Conservation (phyloP, 192 early-diverging fungal species). For the Coemansia sp. region DNA sequence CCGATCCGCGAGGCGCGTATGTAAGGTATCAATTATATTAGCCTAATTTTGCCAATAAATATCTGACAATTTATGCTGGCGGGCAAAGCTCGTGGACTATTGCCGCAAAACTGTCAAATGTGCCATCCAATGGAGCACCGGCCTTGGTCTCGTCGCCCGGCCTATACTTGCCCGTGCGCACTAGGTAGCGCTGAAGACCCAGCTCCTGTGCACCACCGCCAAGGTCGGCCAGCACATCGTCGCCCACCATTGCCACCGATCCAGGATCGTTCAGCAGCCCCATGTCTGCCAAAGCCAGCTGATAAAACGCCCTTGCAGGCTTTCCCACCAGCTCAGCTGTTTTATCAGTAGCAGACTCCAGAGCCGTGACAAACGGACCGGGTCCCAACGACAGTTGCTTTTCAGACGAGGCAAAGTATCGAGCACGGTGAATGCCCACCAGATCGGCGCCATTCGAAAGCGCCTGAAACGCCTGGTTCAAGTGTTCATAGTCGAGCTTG, state of each 20-base stretch:
- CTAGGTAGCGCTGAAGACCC: conserved; percentile 65
- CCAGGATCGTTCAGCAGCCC: conserved; percentile 45
- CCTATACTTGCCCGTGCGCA: conserved; percentile 84
- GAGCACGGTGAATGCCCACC: conserved; percentile 81
- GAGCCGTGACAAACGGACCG: conserved; percentile 82
- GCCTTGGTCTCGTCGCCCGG: conserved; percentile 66
- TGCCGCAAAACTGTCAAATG: conserved; percentile 66
- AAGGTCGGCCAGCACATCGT: conserved; percentile 81
- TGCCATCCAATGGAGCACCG: conserved; percentile 47
- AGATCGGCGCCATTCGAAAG: conserved; percentile 62
- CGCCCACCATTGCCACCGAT: conserved; percentile 81
- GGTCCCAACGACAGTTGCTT: conserved; percentile 72
- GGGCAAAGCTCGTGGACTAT: conserved; percentile 60
- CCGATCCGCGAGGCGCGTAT: conserved; percentile 17
- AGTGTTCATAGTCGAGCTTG: conserved; percentile 47
- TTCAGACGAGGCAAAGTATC: conserved; percentile 68
- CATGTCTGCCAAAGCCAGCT: conserved; percentile 74
- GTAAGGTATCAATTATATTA: conserved; percentile 2
- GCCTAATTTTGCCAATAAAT: conserved; percentile 19
- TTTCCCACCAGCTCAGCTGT: conserved; percentile 78
- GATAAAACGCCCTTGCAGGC: conserved; percentile 73
- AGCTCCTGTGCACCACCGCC: conserved; percentile 74
- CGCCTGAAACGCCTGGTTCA: conserved; percentile 78
- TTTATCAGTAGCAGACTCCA: conserved; percentile 75
- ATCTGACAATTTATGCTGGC: conserved; percentile 1